phyloP scores from a whole-genome alignment of 352 stramenopile genomes.

The Halophytophthora batemanensis region DNA sequence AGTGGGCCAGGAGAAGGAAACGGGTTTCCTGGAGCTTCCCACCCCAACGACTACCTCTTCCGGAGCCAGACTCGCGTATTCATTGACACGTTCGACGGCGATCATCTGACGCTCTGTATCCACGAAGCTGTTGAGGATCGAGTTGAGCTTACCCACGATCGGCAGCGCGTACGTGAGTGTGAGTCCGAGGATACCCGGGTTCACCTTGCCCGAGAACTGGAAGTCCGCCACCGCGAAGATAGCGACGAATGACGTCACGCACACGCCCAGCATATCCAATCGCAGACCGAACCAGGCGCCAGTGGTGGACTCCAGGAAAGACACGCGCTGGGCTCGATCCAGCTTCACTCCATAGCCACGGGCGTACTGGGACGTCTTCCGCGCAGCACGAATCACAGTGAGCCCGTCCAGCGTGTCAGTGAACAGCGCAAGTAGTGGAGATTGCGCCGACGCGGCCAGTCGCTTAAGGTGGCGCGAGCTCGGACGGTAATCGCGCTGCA shows the following conservation, averaged over 20 bases:
- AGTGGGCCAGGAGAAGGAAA: constrained; percentile 26
- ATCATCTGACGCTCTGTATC: constrained; percentile 92
- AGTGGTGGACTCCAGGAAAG: constrained; percentile 72
- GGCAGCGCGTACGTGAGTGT: constrained; percentile 90
- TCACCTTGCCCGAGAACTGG: constrained; percentile 44
- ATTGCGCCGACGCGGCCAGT: constrained; percentile 70
- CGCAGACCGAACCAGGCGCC: constrained; percentile 82
- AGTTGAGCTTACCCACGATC: constrained; percentile 87
- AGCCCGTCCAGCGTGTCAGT: constrained; percentile 77
- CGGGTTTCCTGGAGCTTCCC: constrained; percentile 1
- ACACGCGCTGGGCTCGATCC: constrained; percentile 68
- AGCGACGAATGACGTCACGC: constrained; percentile 78
- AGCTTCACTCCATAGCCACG: constrained; percentile 40
- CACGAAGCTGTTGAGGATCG: constrained; percentile 78
- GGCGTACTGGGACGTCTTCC: constrained; percentile 41
- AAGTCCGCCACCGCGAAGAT: constrained; percentile 77
- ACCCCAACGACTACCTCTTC: constrained; percentile 37
- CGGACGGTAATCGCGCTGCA: constrained; percentile 68
- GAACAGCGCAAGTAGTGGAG: constrained; percentile 67
- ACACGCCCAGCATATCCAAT: constrained; percentile 80
- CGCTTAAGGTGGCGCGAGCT: constrained; percentile 71
- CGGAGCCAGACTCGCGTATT: constrained; percentile 62
- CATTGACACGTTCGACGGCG: constrained; percentile 85
- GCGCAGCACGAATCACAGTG: constrained; percentile 55
- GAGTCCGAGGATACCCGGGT: constrained; percentile 78